A percentile compares a stretch with the other conserved stretches of the same genome.
Evolutionary conservation across 2,329 filamentous ascomycete genomes (phyloP).

Genomic region (Orbilia blumenaviensis): DNA sequence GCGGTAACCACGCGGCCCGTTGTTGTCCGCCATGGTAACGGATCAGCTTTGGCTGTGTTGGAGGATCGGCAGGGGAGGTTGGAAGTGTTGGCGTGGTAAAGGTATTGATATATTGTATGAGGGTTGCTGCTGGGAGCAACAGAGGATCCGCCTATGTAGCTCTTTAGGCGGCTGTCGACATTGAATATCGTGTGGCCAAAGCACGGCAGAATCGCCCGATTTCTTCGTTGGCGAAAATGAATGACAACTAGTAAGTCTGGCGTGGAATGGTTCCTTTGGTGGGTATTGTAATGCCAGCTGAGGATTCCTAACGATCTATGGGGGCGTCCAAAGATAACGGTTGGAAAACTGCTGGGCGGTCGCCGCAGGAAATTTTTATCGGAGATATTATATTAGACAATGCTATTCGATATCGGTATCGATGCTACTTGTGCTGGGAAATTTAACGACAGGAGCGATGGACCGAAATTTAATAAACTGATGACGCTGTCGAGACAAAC

Average conservation of each 20-base stretch:
- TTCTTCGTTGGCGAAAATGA: constrained; percentile 10
- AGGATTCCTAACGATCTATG: neutral
- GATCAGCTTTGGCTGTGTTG: constrained; percentile 17
- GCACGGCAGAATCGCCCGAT: neutral
- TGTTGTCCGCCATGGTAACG: constrained; percentile 46
- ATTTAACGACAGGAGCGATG: constrained; percentile 20
- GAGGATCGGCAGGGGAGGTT: constrained; percentile 19
- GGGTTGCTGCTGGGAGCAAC: neutral
- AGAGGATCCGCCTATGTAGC: neutral
- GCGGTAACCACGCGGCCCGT: constrained; percentile 45
- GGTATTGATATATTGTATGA: neutral
- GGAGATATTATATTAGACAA: constrained; percentile 3
- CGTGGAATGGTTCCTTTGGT: constrained; percentile 47
- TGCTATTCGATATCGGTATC: neutral
- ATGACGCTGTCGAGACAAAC: constrained; percentile 33
- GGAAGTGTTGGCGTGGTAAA: neutral
- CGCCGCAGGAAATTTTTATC: neutral
- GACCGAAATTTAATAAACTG: neutral
- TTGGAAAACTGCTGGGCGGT: neutral
- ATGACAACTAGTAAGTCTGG: constrained; percentile 8
- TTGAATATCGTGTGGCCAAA: constrained; percentile 1
- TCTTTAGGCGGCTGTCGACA: constrained; percentile 30
- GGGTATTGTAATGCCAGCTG: constrained; percentile 1
- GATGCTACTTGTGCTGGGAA: neutral
- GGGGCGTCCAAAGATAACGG: neutral